Evolutionary conservation across 768 basidiomycete genomes (phyloP), one percentile per base, ranked within the genome.

Genomic region (Auriscalpium orientale): DNA sequence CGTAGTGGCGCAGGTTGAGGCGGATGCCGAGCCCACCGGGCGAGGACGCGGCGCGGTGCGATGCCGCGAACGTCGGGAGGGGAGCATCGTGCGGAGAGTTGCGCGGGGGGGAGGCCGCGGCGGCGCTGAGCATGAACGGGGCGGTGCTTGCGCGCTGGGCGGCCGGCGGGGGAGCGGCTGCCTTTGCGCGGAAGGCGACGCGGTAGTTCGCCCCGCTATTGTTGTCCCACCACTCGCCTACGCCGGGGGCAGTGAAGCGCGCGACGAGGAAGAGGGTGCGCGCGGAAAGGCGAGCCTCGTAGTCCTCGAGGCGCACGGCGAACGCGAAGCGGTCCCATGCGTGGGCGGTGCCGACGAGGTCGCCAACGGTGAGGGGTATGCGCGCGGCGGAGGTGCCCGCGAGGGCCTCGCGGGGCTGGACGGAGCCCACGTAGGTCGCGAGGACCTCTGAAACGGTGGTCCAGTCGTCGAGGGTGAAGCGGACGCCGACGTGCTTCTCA

Each of bases 381-480:
- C 13, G 15, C 15, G 46, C 15, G 40, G 43, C 15, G n/a, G 43
- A 9, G 22, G 28, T 10, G 40, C 60, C 64, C 45, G 18, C 64
- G 52, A 58, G 53, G 57, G 66, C 72, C 60, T 62, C 61, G 56
- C 62, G 57, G 0, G 74, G 79, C 49, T 68, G 71, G 8, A 28
- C 70, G 46, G 4, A 73, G 58, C 28, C 84, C 65, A 16, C 76
- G 77, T n/a, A 69, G 68, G 38, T 71, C 64, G 58, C 84, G 47
- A 65, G 58, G 35, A 97, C 92, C 67, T 98, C 95, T 45, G 83
- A 86, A 0, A 90, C 89, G 3, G 95, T 98, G 59, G 87, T 83
- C 95, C 95, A 98, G 49, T 88, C 84, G 69, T 98, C 95, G 48
- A 95, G 75, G 1, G 95, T 98, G 68, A 95, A 98, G 1, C 95